A percentile compares a stretch with the other conserved stretches of the same genome.
phyloP scores from a whole-genome alignment of 2,329 filamentous ascomycete genomes.

The Bipolaris zeicola region DNA sequence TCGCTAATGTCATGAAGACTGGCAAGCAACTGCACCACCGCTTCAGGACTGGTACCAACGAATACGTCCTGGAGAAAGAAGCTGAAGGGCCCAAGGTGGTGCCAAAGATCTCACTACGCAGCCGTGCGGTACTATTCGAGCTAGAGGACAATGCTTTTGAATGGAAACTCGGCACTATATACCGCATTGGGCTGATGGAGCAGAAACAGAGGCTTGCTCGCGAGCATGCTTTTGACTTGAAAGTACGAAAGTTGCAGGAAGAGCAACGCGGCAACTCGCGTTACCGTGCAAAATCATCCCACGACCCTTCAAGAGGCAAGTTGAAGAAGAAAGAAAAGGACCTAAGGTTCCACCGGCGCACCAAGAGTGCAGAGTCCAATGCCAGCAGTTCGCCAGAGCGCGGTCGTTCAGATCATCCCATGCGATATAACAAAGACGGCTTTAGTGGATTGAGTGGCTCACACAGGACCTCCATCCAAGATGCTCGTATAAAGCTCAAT shows the following conservation, averaged over 20 bases:
- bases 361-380: constrained; percentile 46
- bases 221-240: constrained; percentile 86
- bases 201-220: constrained; percentile 88
- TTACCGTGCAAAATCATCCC: constrained; percentile 58
- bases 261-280: constrained; percentile 58
- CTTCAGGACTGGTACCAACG: constrained; percentile 84
- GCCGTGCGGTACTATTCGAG: constrained; percentile 84
- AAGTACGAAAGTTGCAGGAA: constrained; percentile 76
- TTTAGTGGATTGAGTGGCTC: constrained; percentile 73
- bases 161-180: constrained; percentile 95
- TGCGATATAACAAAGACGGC: constrained; percentile 79
- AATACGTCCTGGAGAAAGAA: constrained; percentile 84
- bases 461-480: constrained; percentile 73
- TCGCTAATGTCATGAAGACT: constrained; percentile 85
- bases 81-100: constrained; percentile 86
- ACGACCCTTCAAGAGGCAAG: constrained; percentile 49
- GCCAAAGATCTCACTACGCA: constrained; percentile 82
- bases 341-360: constrained; percentile 45
- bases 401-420: constrained; percentile 52
- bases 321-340: constrained; percentile 42
- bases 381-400: constrained; percentile 34
- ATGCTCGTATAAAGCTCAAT: constrained; percentile 77
- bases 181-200: constrained; percentile 84
- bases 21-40: constrained; percentile 90
- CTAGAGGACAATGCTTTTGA: constrained; percentile 96